Percentiles rank a stretch among this genome's conserved stretches.
Conservation (phyloP, 1,284 basidiomycete genomes). For the Pholiota adiposa region DNA sequence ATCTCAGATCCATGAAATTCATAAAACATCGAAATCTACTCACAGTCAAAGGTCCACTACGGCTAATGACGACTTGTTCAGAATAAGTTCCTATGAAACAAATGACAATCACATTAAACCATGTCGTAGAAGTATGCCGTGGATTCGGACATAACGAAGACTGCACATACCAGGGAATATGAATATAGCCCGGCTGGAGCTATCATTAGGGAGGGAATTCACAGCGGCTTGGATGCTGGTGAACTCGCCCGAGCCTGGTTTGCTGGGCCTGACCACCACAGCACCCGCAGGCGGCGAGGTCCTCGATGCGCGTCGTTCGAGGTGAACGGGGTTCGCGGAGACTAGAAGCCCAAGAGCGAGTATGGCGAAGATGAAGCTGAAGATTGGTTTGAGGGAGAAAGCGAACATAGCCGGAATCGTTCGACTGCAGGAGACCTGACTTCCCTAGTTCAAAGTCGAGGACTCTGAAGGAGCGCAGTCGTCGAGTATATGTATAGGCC, state of each 20-base stretch:
- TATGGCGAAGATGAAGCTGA: not conserved
- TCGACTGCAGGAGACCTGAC: not conserved
- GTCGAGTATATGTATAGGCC: not conserved
- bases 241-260: slow-evolving; percentile 11
- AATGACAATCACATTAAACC: not conserved
- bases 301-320: slow-evolving; percentile 2
- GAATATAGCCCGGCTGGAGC: slow-evolving; percentile 10
- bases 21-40: not conserved
- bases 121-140: not conserved
- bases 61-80: slow-evolving; percentile 10
- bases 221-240: slow-evolving; percentile 12
- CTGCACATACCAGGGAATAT: slow-evolving; percentile 10
- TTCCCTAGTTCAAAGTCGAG: not conserved
- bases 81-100: slow-evolving; percentile 5
- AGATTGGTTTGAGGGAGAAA: not conserved
- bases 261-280: slow-evolving; percentile 9
- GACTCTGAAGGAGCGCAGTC: not conserved
- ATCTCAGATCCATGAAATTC: not conserved
- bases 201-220: slow-evolving; percentile 11
- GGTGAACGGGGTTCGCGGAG: slow-evolving; percentile 1
- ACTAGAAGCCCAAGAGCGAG: not conserved
- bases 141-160: no score
- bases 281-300: slow-evolving; percentile 9
- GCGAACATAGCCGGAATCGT: not conserved
- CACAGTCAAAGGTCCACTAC: slow-evolving; percentile 6